These are phyloP conservation scores for Ploettnerulaceae sp. DNA, from an alignment of 2,329 filamentous ascomycete genomes.

Conservation along the genomic window DNA sequence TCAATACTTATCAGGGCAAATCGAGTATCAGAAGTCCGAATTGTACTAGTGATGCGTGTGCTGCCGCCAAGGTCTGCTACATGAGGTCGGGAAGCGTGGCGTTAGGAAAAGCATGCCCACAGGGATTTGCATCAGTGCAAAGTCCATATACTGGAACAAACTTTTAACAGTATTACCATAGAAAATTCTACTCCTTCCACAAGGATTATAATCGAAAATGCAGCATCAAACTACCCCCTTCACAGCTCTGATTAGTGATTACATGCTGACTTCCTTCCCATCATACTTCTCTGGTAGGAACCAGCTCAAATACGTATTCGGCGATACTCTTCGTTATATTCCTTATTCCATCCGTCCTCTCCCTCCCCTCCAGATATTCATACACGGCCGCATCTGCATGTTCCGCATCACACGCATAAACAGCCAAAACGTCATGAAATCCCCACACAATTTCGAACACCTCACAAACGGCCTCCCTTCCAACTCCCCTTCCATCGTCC, in stretches of 20 bases:
- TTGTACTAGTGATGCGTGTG: constrained; percentile 48
- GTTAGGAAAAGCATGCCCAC: constrained; percentile 46
- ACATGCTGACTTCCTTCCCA: constrained; percentile 6
- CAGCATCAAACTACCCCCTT: too few relatives aligned
- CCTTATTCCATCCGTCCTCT: constrained; percentile 1
- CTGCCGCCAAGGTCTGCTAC: constrained; percentile 52
- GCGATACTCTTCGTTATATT: constrained; percentile 1
- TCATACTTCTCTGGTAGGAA: constrained; percentile 8
- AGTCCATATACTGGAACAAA: constrained; percentile 36
- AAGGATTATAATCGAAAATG: too few relatives aligned
- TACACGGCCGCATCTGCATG: constrained; percentile 16
- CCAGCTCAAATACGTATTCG: constrained; percentile 8
- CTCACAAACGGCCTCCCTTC: constrained; percentile 34
- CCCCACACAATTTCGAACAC: constrained; percentile 39
- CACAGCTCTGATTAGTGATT: too few relatives aligned
- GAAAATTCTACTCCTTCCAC: too few relatives aligned
- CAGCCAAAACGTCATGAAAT: constrained; percentile 36
- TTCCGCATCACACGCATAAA: constrained; percentile 39
- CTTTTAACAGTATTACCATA: constrained; percentile 22
- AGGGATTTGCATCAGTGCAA: constrained; percentile 43
- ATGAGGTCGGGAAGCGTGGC: constrained; percentile 52
- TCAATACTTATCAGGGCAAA: constrained; percentile 50
- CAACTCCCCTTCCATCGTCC: constrained; percentile 36
- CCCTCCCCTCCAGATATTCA: constrained; percentile 4
- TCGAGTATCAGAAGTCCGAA: constrained; percentile 45